Conservation (phyloP, 2,329 filamentous ascomycete species). For the Lecanicillium sp. region DNA sequence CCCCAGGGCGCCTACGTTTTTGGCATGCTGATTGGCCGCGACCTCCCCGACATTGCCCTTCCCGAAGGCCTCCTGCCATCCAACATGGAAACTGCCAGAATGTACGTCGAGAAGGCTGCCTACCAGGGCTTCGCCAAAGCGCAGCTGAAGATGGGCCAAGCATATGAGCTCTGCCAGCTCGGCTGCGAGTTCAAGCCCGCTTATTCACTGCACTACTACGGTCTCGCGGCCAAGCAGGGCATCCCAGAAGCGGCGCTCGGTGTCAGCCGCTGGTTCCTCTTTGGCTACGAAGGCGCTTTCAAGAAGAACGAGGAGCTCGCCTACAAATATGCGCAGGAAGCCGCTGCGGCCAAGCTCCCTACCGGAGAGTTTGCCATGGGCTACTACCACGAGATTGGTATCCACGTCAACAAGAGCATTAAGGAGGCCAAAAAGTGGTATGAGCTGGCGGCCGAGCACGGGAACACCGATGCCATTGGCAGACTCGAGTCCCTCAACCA, state of each 20-base stretch:
- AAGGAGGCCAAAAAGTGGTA: slow-evolving; percentile 86
- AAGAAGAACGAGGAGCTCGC: slow-evolving; percentile 93
- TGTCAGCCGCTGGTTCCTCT: slow-evolving; percentile 97
- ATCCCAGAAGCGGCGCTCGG: slow-evolving; percentile 92
- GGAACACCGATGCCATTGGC: slow-evolving; percentile 80
- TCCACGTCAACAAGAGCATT: slow-evolving; percentile 78
- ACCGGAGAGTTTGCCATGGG: slow-evolving; percentile 96
- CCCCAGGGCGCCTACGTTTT: slow-evolving; percentile 94
- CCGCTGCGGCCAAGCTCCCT: slow-evolving; percentile 71
- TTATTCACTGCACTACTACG: slow-evolving; percentile 91
- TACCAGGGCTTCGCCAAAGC: slow-evolving; percentile 95
- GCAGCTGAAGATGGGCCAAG: slow-evolving; percentile 93
- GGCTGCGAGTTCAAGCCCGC: slow-evolving; percentile 93
- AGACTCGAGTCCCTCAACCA: slow-evolving; percentile 80
- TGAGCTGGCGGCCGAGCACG: slow-evolving; percentile 77
- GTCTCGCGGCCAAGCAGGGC: slow-evolving; percentile 83
- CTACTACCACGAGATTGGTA: slow-evolving; percentile 96
- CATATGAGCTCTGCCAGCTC: slow-evolving; percentile 89
- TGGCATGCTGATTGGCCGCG: slow-evolving; percentile 86
- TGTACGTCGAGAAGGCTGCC: slow-evolving; percentile 94
- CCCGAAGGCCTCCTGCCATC: slow-evolving; percentile 64
- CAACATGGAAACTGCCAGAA: slow-evolving; percentile 66
- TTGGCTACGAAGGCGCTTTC: slow-evolving; percentile 87
- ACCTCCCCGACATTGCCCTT: slow-evolving; percentile 83
- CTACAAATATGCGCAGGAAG: slow-evolving; percentile 83